Evolutionary conservation across 495 filamentous ascomycete genomes (phyloP), one percentile per base, ranked within the genome.

Genomic region (Sordaria brevicollis): DNA sequence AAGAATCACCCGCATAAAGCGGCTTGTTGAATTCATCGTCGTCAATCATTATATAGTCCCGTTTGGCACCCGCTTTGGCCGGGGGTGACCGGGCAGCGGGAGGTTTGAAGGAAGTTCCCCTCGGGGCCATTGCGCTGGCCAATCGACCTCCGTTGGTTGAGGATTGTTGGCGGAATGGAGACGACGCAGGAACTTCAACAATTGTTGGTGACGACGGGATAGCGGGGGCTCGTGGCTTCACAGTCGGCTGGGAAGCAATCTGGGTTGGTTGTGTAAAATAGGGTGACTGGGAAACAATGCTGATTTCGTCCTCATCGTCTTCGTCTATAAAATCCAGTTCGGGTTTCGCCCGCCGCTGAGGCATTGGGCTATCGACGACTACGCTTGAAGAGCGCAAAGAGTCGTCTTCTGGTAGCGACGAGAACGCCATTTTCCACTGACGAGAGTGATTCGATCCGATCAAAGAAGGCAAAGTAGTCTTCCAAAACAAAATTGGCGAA

Each of bases 91-190:
- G 69, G n/a, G 62, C 67, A 71, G 36, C 74, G 37, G 65, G 74
- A 39, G 65, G 71, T 57, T 82, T 83, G 67, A 88, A 84, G 2
- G 92, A 92, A 1, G 93, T 62, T 29, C 49, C 49, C 13, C 49
- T 62, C 33, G 49, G 49, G 25, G 49, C 49, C 49, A 62, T 62
- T 11, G 49, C 49, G 49, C 49, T 62, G 21, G 49, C 49, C 29
- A 62, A 13, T 95, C n/a, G 93, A 95, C 11, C 90, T 91, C 35
- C 88, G 88, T 2, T 97, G 93, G 75, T 96, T 93, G 43, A 97
- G 84, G 11, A 89, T 80, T 4, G 90, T 85, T 62, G 72, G 75
- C 31, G 80, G 73, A 62, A 79, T 82, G 88, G 92, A 4, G 92
- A 94, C 35, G 92, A 93, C 15, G 89, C 90, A 54, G 87, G 87